Evolutionary conservation across 2,329 filamentous ascomycete species (phyloP).

Genomic region (Trichoderma guizhouense): DNA sequence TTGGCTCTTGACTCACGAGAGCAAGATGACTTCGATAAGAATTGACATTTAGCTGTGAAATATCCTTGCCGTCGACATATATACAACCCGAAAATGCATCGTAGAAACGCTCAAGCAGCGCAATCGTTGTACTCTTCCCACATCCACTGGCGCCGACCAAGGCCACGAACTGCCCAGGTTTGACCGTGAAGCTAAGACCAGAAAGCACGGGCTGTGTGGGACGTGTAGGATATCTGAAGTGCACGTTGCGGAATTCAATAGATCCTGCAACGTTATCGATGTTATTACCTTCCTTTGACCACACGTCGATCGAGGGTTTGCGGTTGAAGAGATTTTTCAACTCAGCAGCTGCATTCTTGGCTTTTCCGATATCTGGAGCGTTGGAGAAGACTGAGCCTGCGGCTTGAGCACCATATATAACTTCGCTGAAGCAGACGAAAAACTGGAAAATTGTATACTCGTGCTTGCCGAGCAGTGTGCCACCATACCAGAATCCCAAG

Average conservation of each 20-base stretch:
- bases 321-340: neutral
- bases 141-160: conserved; percentile 68
- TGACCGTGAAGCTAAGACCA: conserved; percentile 58
- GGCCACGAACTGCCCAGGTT: conserved; percentile 61
- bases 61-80: neutral
- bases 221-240: conserved; percentile 64
- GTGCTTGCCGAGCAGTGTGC: neutral
- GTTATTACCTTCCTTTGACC: neutral
- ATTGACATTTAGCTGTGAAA: conserved; percentile 18
- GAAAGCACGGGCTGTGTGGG: conserved; percentile 30
- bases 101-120: conserved; percentile 30
- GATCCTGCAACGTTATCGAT: neutral
- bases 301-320: neutral
- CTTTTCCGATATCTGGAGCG: neutral
- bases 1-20: conserved; percentile 27
- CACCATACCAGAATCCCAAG: neutral
- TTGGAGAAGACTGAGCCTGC: neutral
- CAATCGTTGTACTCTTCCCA: conserved; percentile 31
- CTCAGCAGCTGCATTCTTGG: neutral
- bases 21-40: conserved; percentile 25
- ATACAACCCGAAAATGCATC: conserved; percentile 9
- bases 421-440: neutral
- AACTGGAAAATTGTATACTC: neutral
- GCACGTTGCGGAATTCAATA: conserved; percentile 53
- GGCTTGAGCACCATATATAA: neutral